Percentiles rank a stretch among this genome's conserved stretches.
Conservation (phyloP, 2,329 filamentous ascomycete species). For the Sphaerulina musiva region DNA sequence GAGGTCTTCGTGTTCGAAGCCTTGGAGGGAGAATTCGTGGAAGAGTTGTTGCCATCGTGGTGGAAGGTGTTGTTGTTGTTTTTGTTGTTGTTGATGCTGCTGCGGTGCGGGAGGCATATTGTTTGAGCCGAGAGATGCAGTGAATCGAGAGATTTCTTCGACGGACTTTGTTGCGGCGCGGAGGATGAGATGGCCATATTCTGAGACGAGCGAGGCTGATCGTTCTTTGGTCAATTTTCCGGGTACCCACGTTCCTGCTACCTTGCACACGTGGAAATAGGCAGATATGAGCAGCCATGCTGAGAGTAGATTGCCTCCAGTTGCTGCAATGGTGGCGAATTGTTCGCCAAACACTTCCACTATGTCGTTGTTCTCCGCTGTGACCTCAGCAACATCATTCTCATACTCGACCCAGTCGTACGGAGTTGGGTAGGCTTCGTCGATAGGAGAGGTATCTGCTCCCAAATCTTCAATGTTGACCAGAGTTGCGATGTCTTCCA, state of each 20-base stretch:
- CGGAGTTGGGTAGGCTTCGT: too few relatives aligned
- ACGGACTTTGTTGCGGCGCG: not conserved
- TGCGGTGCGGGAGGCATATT: not conserved
- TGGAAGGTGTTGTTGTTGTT: too few relatives aligned
- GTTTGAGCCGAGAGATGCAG: not conserved
- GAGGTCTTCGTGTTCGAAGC: constrained; percentile 6
- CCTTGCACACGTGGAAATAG: not conserved
- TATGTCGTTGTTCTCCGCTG: not conserved
- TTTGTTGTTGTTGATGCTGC: not conserved
- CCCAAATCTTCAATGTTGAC: too few relatives aligned
- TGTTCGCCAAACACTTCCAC: not conserved
- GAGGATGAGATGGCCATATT: not conserved
- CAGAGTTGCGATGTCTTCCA: too few relatives aligned
- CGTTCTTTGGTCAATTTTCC: not conserved
- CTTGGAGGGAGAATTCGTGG: constrained; percentile 1
- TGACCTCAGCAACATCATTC: not conserved
- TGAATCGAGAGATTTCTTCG: not conserved
- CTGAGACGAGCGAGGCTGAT: not conserved
- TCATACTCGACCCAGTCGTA: not conserved
- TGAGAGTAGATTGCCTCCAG: not conserved
- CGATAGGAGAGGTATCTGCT: too few relatives aligned
- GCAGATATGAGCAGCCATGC: constrained; percentile 1
- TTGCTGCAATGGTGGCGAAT: not conserved
- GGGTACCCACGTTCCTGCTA: not conserved
- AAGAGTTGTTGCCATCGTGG: not conserved